These are phyloP conservation scores for Eucalyptus virginea DNA, from an alignment of 345 rosid genomes.

Conservation along the genomic window DNA sequence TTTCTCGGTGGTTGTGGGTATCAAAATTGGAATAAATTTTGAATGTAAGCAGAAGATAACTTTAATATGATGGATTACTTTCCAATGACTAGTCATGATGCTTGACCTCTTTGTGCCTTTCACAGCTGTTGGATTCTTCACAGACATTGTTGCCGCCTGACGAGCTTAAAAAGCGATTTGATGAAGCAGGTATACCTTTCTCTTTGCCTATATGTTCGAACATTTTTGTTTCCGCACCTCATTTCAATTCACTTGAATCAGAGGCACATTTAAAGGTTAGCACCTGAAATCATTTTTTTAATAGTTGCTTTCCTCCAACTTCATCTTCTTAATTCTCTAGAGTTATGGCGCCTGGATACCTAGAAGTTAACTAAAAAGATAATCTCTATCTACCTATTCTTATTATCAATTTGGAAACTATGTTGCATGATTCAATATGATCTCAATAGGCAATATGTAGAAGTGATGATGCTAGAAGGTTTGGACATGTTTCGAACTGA, in stretches of 20 bases:
- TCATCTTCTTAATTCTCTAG: neutral
- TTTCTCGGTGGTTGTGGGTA: neutral
- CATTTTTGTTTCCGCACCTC: neutral
- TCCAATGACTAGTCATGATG: neutral
- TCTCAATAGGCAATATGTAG: neutral
- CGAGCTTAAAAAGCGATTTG: slow-evolving; percentile 73
- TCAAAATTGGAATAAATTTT: neutral
- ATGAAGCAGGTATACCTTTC: slow-evolving; percentile 54
- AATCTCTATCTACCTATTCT: neutral
- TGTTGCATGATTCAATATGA: neutral
- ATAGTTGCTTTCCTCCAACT: neutral
- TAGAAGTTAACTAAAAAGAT: neutral
- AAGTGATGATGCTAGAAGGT: neutral
- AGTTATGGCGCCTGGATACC: neutral
- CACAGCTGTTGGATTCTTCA: slow-evolving; percentile 80
- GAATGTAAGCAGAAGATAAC: neutral
- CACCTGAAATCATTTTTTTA: neutral
- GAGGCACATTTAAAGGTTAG: neutral
- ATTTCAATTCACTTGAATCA: neutral
- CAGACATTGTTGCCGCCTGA: slow-evolving; percentile 69
- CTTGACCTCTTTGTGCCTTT: neutral
- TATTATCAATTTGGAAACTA: neutral
- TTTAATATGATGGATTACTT: neutral
- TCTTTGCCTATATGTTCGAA: neutral
- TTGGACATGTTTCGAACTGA: neutral